phyloP scores from a whole-genome alignment of 2,329 filamentous ascomycete genomes.

The Fusarium sp. region DNA sequence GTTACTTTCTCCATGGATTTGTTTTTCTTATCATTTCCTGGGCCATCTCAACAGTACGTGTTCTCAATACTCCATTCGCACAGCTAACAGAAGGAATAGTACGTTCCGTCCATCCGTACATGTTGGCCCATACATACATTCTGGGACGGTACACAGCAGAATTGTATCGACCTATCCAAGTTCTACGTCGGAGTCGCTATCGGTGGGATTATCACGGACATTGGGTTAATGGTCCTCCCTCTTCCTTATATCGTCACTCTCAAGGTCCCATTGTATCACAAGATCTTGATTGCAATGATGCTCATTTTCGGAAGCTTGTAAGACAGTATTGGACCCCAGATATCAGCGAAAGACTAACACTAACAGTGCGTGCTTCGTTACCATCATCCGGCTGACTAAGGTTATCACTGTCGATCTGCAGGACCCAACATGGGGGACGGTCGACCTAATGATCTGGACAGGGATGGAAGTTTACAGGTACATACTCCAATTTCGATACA shows the following conservation, averaged over 20 bases:
- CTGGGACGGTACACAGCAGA: slow-evolving; percentile 11
- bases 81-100: neutral
- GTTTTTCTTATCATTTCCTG: neutral
- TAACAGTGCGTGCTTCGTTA: neutral
- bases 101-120: slow-evolving; percentile 12
- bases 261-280: neutral
- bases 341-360: neutral
- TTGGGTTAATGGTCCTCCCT: slow-evolving; percentile 3
- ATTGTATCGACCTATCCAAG: slow-evolving; percentile 12
- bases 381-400: slow-evolving; percentile 4
- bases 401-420: neutral
- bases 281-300: slow-evolving; percentile 5
- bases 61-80: too few relatives aligned
- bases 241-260: slow-evolving; percentile 4
- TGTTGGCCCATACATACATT: slow-evolving; percentile 9
- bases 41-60: slow-evolving; percentile 10
- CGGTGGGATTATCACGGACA: slow-evolving; percentile 6
- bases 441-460: slow-evolving; percentile 10
- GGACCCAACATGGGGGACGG: slow-evolving; percentile 9
- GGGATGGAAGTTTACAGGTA: slow-evolving; percentile 13
- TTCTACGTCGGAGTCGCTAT: slow-evolving; percentile 16
- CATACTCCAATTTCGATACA: accelerated
- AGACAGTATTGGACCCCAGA: neutral
- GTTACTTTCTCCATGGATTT: slow-evolving; percentile 6
- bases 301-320: slow-evolving; percentile 16